Evolutionary conservation across 108 stramenopile genomes (phyloP), one percentile per base, ranked within the genome.

Genomic region (Fistulifera pelliculosa): DNA sequence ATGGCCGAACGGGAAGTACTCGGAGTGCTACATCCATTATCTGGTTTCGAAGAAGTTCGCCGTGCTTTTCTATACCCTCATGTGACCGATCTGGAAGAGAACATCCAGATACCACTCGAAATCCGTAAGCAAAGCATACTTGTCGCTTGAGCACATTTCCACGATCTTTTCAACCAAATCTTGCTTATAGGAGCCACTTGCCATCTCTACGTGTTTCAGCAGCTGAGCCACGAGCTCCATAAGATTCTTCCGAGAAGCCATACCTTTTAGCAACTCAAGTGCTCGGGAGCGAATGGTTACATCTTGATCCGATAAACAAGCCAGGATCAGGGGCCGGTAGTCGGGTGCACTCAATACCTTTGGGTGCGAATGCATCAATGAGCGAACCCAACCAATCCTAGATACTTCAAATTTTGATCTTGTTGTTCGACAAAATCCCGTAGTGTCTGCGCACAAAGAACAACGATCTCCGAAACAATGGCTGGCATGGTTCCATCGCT

Each of bases 371-470:
- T 64, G 65, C 76, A 97, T 86, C 47, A 99, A 72, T 6, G 87
- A 27, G 73, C 85, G 58, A 98, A 94, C 5, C 96, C 98, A 2
- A 99, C 96, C 24, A 99, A 70, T 47, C 98, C 98, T 27, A 96
- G 75, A 74, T 98, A 96, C 70, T 99, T 99, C 28, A 99, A 81
- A 65, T 99, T 99, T 62, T 96, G 96, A 69, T 99, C 98, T 12
- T 85, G 60, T 57, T 99, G 96, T 50, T 86, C 75, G n/a, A 96
- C 76, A 71, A 99, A 97, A n/a, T 68, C 62, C 23, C 76, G 64
- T 12, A 99, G 76, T 18, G 93, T 91, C 52, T 87, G 66, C 17
- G 93, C 77, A 75, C 94, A 99, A 48, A 97, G 71, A 10, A 60
- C 60, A 3, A 98, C 91, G 39, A 98, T 90, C 6, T 73, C 83